Conservation (phyloP, 140 eudicot genomes). For the Anethum foeniculum region DNA sequence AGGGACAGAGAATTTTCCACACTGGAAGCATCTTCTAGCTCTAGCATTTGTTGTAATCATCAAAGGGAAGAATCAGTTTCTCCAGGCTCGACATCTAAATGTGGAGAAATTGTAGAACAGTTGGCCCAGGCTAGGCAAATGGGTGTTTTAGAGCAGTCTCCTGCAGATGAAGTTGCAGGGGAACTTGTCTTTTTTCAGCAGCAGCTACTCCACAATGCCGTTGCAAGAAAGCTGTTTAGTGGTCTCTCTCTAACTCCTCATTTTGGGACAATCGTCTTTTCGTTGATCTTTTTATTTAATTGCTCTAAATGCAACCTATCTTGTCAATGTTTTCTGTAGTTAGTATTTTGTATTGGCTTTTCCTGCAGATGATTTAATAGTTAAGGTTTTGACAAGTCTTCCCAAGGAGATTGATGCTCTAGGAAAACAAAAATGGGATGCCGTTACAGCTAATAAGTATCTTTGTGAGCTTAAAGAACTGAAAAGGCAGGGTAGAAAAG, state of each 20-base stretch:
- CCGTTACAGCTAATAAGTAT: conserved; percentile 66
- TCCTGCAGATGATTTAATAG: conserved; percentile 63
- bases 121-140: conserved; percentile 34
- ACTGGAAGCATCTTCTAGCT: conserved; percentile 31
- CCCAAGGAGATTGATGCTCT: conserved; percentile 56
- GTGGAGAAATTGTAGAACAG: conserved; percentile 36
- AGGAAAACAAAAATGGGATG: conserved; percentile 77
- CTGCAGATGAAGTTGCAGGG: conserved; percentile 91
- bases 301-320: neutral
- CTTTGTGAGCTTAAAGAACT: conserved; percentile 77
- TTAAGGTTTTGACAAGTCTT: conserved; percentile 52
- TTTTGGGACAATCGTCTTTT: conserved; percentile 4
- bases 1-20: conserved; percentile 21
- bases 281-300: neutral
- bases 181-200: conserved; percentile 79
- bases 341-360: neutral
- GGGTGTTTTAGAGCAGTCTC: conserved; percentile 48
- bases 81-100: conserved; percentile 17
- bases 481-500: conserved; percentile 82
- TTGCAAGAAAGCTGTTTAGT: conserved; percentile 47
- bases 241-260: conserved; percentile 40
- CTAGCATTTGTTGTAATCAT: conserved; percentile 35
- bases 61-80: conserved; percentile 27
- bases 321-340: neutral
- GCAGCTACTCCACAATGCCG: conserved; percentile 45